Conservation (phyloP, 1,284 basidiomycete species). For the Puccinia sorghi region DNA sequence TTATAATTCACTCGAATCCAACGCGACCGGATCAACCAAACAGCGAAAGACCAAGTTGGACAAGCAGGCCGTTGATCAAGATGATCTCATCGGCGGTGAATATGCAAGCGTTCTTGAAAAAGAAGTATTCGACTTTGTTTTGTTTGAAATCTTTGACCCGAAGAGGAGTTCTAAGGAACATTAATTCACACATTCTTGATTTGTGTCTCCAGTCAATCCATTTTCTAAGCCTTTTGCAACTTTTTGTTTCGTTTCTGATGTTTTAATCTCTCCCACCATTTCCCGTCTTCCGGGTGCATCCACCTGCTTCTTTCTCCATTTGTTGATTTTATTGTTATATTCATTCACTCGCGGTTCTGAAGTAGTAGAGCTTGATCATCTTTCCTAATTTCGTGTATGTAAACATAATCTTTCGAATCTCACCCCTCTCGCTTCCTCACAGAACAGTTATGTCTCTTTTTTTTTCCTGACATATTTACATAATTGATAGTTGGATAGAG, state of each 20-base stretch:
- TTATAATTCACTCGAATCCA: constrained; percentile 69
- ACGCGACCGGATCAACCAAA: constrained; percentile 6
- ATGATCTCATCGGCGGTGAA: constrained; percentile 36
- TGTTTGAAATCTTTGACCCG: constrained; percentile 49
- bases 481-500: no score
- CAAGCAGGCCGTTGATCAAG: constrained; percentile 7
- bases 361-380: not conserved
- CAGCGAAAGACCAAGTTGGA: constrained; percentile 1
- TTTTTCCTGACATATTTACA: not conserved
- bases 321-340: not conserved
- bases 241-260: not conserved
- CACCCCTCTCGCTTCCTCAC: not conserved
- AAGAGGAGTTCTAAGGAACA: constrained; percentile 31
- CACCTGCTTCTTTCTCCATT: constrained; percentile 2
- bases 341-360: not conserved
- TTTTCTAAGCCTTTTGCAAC: not conserved
- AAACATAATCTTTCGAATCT: not conserved
- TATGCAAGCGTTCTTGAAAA: constrained; percentile 48
- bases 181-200: not conserved
- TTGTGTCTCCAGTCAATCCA: not conserved
- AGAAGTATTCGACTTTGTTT: constrained; percentile 49
- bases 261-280: not conserved
- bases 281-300: not conserved
- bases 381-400: not conserved
- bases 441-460: not conserved